Evolutionary conservation across 106 monocot species (phyloP), one percentile per base, ranked within the genome.

Genomic region (Cymbidium sinense): DNA sequence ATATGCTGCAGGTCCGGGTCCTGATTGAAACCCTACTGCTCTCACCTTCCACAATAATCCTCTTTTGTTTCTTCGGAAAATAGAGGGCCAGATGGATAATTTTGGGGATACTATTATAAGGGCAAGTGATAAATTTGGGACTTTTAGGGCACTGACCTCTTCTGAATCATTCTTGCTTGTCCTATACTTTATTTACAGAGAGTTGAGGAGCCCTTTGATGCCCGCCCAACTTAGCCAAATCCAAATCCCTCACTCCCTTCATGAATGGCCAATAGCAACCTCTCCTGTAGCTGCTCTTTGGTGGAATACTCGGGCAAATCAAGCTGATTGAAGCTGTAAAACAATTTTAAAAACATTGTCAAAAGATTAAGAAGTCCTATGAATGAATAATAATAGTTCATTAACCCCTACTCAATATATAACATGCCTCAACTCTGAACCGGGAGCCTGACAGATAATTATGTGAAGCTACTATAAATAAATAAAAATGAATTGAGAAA

Each of bases 211-310:
- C 25, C 35, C 70, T 18, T 15, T 44, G 44, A 35, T 31, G 39
- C 12, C 20, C 43, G 34, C 31, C 35, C 27, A 70, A 31, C 9
- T 87, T 73, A 96, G 77, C 93, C 93, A 30, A 96, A 96, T 29
- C 96, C 93, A 80, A 96, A 96, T 30, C 96, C 96, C 85, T 96
- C 96, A 47, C 82, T 96, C 21, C 79, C 96, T 85, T 96, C 96
- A 82, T 96, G 96, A 71, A 96, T 93, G 3, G 96, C 96, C 3
- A 96, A 82, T 47, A 96, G 86, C 75, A 96, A 65, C 82, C 88
- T 91, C 82, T 93, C 96, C 78, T 88, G 88, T 76, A 96, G 77
- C 62, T 91, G 87, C 44, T 93, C 96, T 81, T 93, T 96, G 8
- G 93, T 89, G n/a, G 96, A 76, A 73, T 93, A 96, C 77, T 96